Percentiles rank a stretch among this genome's conserved stretches.
phyloP scores from a whole-genome alignment of 768 basidiomycete genomes.

The Asterophora parasitica region DNA sequence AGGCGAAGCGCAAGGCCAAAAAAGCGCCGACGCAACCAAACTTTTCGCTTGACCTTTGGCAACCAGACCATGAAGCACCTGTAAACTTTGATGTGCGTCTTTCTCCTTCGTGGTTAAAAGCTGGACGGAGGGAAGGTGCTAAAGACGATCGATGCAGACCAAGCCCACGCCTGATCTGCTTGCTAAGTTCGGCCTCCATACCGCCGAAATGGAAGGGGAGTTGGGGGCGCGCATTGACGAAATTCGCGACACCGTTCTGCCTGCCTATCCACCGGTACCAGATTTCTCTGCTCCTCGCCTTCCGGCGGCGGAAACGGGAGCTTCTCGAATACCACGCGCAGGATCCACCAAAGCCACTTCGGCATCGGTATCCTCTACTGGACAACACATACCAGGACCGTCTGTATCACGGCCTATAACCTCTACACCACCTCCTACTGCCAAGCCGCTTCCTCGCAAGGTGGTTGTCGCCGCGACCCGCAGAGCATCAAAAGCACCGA shows the following conservation, averaged over 20 bases:
- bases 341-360: background rate
- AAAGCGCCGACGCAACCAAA: background rate
- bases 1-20: constrained; percentile 3
- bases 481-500: constrained; percentile 1
- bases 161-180: constrained; percentile 19
- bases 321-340: constrained; percentile 7
- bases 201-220: background rate
- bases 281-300: constrained; percentile 12
- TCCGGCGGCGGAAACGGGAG: background rate
- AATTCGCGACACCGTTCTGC: constrained; percentile 22
- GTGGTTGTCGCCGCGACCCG: background rate
- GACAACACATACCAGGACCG: background rate
- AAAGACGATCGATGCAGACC: constrained; percentile 8
- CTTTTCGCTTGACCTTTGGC: constrained; percentile 16
- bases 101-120: background rate
- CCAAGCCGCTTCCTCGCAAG: background rate
- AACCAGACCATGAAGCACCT: constrained; percentile 1
- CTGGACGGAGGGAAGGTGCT: background rate
- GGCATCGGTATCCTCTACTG: background rate
- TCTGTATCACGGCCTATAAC: background rate
- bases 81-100: constrained; percentile 19
- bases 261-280: constrained; percentile 24
- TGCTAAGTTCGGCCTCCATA: constrained; percentile 15
- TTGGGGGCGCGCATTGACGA: constrained; percentile 24
- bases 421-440: constrained; percentile 8